phyloP scores from a whole-genome alignment of 345 rosid genomes.

The Syzygium grande region DNA sequence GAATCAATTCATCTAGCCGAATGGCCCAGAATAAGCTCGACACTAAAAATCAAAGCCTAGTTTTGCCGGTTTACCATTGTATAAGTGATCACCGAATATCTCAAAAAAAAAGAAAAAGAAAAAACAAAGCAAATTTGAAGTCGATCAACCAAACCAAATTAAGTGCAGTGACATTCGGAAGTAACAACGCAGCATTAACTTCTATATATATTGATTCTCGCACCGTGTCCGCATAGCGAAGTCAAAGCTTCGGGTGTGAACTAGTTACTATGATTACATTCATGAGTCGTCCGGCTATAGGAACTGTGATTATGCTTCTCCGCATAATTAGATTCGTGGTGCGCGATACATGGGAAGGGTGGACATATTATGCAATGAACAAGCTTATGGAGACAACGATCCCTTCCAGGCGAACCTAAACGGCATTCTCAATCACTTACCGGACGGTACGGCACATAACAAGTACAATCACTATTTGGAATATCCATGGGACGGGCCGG shows the following conservation, averaged over 20 bases:
- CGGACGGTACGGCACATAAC: too few species aligned
- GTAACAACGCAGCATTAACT: too few species aligned
- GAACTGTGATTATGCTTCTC: neutral
- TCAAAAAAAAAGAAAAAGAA: too few species aligned
- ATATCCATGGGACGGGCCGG: neutral
- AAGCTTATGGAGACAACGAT: neutral
- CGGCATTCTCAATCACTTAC: too few species aligned
- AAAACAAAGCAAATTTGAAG: too few species aligned
- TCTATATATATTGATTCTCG: too few species aligned
- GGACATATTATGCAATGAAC: neutral
- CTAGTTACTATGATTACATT: neutral
- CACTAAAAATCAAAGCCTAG: too few species aligned
- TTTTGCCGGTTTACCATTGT: too few species aligned
- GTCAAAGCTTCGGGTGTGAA: neutral
- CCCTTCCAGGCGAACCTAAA: neutral
- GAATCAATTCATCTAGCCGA: too few species aligned
- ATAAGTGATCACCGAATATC: too few species aligned
- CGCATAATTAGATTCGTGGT: neutral
- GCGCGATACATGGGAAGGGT: neutral
- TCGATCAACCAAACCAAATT: neutral
- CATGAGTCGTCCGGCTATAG: neutral
- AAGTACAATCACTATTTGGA: neutral
- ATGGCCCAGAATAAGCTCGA: too few species aligned
- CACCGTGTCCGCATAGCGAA: neutral
- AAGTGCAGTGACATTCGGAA: too few species aligned